Conservation (phyloP, 192 early-diverging fungal genomes). For the Helicostylum pulchrum region DNA sequence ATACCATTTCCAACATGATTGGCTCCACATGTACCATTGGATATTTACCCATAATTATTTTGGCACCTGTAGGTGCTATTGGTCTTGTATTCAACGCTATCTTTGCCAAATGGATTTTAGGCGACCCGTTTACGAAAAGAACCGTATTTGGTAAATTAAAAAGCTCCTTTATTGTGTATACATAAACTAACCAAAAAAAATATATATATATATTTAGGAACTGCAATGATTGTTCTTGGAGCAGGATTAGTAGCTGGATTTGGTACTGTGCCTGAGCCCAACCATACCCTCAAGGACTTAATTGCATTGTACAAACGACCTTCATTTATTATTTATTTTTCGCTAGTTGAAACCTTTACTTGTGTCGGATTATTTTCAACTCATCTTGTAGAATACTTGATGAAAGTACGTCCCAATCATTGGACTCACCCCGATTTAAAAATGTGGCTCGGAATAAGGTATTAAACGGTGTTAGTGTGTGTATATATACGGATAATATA, state of each 20-base stretch:
- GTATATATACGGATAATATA: background rate
- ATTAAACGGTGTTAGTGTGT: too few species aligned
- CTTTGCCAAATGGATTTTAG: slow-evolving; percentile 64
- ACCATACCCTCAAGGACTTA: slow-evolving; percentile 64
- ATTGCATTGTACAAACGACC: slow-evolving; percentile 65
- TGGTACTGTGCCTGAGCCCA: slow-evolving; percentile 75
- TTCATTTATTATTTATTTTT: slow-evolving; percentile 66
- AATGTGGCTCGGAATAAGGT: slow-evolving; percentile 32
- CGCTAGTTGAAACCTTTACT: slow-evolving; percentile 50
- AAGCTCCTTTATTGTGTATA: background rate
- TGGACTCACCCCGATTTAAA: slow-evolving; percentile 27
- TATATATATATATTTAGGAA: slow-evolving; percentile 47
- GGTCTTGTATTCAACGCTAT: slow-evolving; percentile 76
- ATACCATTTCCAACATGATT: slow-evolving; percentile 65
- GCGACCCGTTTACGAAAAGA: slow-evolving; percentile 61
- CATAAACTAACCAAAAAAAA: background rate
- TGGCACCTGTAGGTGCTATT: slow-evolving; percentile 73
- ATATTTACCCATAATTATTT: slow-evolving; percentile 72
- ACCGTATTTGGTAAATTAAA: slow-evolving; percentile 45
- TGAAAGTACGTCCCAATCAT: slow-evolving; percentile 9
- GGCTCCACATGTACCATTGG: slow-evolving; percentile 71
- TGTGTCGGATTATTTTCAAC: slow-evolving; percentile 44
- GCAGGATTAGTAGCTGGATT: slow-evolving; percentile 68
- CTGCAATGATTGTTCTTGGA: slow-evolving; percentile 63
- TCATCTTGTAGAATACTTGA: slow-evolving; percentile 43